Evolutionary conservation across 163 green algal genomes (phyloP).

Genomic region (Botryococcus braunii): DNA sequence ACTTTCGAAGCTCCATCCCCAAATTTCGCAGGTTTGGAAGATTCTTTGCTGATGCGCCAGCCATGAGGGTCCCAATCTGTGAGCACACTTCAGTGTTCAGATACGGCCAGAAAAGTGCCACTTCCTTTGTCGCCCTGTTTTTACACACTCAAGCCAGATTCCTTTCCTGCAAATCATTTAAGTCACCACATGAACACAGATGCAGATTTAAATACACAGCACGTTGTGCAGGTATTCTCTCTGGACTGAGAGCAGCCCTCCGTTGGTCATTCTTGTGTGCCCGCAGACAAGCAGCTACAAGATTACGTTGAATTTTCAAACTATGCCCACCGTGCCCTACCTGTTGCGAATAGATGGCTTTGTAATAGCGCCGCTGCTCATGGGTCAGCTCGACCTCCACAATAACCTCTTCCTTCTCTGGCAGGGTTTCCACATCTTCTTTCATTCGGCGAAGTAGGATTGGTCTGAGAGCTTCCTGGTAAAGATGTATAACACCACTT

Average conservation of each 20-base stretch:
- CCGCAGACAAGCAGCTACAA: too few species aligned
- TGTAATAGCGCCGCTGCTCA: slow-evolving; percentile 76
- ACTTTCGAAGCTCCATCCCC: slow-evolving; percentile 86
- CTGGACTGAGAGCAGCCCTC: too few species aligned
- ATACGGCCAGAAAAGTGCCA: too few species aligned
- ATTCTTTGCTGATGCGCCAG: slow-evolving; percentile 47
- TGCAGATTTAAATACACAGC: too few species aligned
- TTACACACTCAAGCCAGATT: too few species aligned
- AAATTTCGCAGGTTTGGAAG: slow-evolving; percentile 76
- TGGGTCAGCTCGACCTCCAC: slow-evolving; percentile 90
- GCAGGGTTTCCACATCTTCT: slow-evolving; percentile 93
- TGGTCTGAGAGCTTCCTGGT: slow-evolving; percentile 56
- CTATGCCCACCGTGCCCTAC: slow-evolving; percentile 41
- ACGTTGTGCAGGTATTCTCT: too few species aligned
- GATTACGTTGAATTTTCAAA: background rate
- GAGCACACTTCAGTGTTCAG: too few species aligned
- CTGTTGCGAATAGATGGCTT: slow-evolving; percentile 64
- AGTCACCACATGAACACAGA: too few species aligned
- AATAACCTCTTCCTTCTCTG: slow-evolving; percentile 92
- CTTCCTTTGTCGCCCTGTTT: too few species aligned
- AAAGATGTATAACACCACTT: too few species aligned
- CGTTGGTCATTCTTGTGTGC: too few species aligned
- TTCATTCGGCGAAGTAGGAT: slow-evolving; percentile 92
- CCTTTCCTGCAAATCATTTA: too few species aligned
- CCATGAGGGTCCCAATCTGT: slow-evolving; percentile 64